Evolutionary conservation across 306 rosid genomes (phyloP), one percentile per base, ranked within the genome.

Genomic region (Begonia fuchsioides): DNA sequence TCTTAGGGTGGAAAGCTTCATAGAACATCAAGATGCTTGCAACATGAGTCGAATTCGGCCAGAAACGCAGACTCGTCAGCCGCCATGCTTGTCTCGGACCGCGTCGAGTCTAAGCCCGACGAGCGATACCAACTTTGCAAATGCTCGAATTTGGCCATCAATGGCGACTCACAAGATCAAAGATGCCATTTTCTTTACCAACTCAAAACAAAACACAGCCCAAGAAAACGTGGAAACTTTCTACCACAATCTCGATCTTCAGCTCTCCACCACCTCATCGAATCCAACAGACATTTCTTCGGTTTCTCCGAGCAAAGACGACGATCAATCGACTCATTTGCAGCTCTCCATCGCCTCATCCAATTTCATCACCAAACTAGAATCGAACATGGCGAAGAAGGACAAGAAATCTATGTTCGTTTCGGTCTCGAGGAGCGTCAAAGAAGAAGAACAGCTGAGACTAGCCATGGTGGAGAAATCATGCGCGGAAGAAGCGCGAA

Each of bases 1-100:
- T 4, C 13, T 5, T 63, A 92, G 98, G 82, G 98, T 92, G 57
- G 98, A 92, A 78, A 92, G 98, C 58, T 92, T 92, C 69, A 92
- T 92, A 38, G 98, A 92, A 53, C 98, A 92, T 58, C 98, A 92
- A 77, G 98, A 92, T 70, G 87, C 98, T 43, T 92, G 98, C 61
- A 85, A 74, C 58, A 71, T 79, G 83, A 94, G 94, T 4, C 76
- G 76, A 43, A 70, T 78, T 12, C 59, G 76, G 43, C 47, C 80
- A 1, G 87, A 80, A 68, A 10, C 72, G 45, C 94, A 83, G n/a
- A 58, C 76, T n/a, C 56, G 60, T 6, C 93, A 70, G 9, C 47
- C 74, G 1, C 66, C 87, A 18, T 90, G 98, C 52, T 59, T 90
- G 20, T 90, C 98, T 16, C 68, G 93, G 60, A 92, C 98, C 12